phyloP scores from a whole-genome alignment of 2,329 filamentous ascomycete genomes.

The Botrytis medusae region DNA sequence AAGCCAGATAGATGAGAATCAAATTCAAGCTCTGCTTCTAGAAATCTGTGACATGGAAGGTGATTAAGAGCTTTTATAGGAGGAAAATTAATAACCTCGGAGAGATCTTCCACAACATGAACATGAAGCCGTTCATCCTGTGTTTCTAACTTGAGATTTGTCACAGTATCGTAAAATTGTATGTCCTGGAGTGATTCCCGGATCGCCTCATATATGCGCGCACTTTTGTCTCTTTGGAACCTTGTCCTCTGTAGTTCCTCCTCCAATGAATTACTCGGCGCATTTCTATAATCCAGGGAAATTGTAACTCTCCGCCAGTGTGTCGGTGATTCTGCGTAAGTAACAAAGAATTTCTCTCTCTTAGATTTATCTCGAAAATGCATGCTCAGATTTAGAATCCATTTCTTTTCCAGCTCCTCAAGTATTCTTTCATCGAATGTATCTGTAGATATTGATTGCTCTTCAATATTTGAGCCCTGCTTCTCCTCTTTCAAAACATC shows the following conservation, averaged over 20 bases:
- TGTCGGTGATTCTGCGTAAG: slow-evolving; percentile 77
- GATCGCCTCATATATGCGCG: slow-evolving; percentile 91
- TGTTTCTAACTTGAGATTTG: slow-evolving; percentile 91
- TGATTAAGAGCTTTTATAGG: slow-evolving; percentile 71
- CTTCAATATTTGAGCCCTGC: slow-evolving; percentile 32
- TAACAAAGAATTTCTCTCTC: slow-evolving; percentile 97
- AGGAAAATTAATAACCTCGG: slow-evolving; percentile 87
- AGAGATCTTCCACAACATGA: slow-evolving; percentile 91
- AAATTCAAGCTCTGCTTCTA: slow-evolving; percentile 76
- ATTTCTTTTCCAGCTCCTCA: slow-evolving; percentile 80
- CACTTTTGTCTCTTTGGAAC: slow-evolving; percentile 88
- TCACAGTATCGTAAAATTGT: slow-evolving; percentile 93
- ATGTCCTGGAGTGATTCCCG: slow-evolving; percentile 90
- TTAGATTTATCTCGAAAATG: slow-evolving; percentile 92
- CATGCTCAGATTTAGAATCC: slow-evolving; percentile 98
- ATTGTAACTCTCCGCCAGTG: slow-evolving; percentile 87
- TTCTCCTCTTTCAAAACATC: slow-evolving; percentile 35
- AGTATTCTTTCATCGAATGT: slow-evolving; percentile 64
- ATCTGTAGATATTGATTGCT: slow-evolving; percentile 37
- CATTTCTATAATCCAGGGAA: slow-evolving; percentile 86
- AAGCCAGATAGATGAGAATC: slow-evolving; percentile 95
- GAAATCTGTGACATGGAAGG: slow-evolving; percentile 62
- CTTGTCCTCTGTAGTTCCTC: slow-evolving; percentile 73
- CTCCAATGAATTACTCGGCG: slow-evolving; percentile 79
- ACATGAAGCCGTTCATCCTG: slow-evolving; percentile 85